Percentiles rank a stretch among this genome's conserved stretches.
Conservation (phyloP, 1,284 basidiomycete genomes). For the Sphagnurus paluster region DNA sequence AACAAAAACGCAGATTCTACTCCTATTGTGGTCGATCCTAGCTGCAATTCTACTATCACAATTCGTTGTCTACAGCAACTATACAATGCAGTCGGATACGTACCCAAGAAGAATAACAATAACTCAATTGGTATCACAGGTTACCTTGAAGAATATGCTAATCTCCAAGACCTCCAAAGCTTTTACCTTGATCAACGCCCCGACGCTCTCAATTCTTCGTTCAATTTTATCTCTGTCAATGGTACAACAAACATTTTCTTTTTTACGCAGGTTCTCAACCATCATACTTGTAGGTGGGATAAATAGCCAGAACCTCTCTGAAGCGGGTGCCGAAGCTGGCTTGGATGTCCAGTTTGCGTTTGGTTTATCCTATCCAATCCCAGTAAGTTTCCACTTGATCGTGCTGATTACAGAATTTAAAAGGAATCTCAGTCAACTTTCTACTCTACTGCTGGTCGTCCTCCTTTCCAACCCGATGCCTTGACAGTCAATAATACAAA, state of each 20-base stretch:
- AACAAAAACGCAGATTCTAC: constrained; percentile 27
- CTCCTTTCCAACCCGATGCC: constrained; percentile 57
- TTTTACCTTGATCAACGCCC: constrained; percentile 51
- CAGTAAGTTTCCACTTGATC: constrained; percentile 21
- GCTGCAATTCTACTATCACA: constrained; percentile 52
- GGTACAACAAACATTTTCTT: constrained; percentile 32
- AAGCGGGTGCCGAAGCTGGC: constrained; percentile 68
- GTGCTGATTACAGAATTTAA: neutral
- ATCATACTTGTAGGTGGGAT: constrained; percentile 40
- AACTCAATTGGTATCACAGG: constrained; percentile 57
- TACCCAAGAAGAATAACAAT: constrained; percentile 33
- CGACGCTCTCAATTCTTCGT: constrained; percentile 43
- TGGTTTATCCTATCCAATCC: constrained; percentile 54
- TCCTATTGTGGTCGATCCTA: constrained; percentile 47
- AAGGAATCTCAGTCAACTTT: constrained; percentile 19
- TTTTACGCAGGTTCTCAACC: neutral
- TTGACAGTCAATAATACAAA: constrained; percentile 46
- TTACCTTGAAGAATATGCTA: constrained; percentile 57
- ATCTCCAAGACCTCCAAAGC: constrained; percentile 48
- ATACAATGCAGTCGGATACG: constrained; percentile 49
- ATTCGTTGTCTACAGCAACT: constrained; percentile 49
- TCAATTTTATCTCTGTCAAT: constrained; percentile 46
- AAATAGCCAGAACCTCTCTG: constrained; percentile 55
- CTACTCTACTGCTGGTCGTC: constrained; percentile 40
- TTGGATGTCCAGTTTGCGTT: constrained; percentile 70